Percentiles rank a stretch among this genome's conserved stretches.
These are phyloP conservation scores for Apiospora kogelbergensis DNA, from an alignment of 2,329 filamentous ascomycete genomes.

Conservation along the genomic window DNA sequence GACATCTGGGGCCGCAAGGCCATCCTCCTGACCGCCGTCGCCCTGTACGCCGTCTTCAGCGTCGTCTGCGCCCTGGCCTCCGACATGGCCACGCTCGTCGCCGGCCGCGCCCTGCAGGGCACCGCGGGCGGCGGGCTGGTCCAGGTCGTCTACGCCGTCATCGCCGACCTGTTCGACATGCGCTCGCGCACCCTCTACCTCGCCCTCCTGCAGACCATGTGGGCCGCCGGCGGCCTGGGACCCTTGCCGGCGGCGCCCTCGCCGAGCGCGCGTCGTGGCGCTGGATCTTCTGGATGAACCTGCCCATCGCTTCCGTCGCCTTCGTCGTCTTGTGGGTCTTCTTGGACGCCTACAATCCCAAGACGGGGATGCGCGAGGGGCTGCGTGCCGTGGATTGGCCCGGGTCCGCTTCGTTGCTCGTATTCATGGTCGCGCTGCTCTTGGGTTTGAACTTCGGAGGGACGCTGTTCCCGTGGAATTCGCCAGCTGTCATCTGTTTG, in stretches of 20 bases:
- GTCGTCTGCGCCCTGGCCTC: constrained; percentile 31
- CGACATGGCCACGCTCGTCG: constrained; percentile 41
- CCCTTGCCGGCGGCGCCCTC: constrained; percentile 55
- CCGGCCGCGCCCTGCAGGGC: constrained; percentile 43
- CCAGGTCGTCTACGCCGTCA: constrained; percentile 16
- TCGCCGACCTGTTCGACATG: constrained; percentile 34
- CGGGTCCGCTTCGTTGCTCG: too few species aligned
- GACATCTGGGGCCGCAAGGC: constrained; percentile 17
- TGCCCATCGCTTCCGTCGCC: too few species aligned
- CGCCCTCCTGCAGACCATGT: constrained; percentile 11
- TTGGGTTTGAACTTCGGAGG: constrained; percentile 56
- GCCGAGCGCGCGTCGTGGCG: constrained; percentile 52
- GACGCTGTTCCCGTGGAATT: constrained; percentile 64
- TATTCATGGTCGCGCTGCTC: too few species aligned
- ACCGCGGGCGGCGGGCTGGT: constrained; percentile 13
- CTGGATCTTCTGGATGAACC: constrained; percentile 67
- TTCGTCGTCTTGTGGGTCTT: too few species aligned
- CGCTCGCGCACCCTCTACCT: too few species aligned
- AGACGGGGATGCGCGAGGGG: constrained; percentile 22
- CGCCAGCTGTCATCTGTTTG: constrained; percentile 61
- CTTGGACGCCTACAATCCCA: constrained; percentile 28
- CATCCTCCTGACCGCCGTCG: constrained; percentile 17
- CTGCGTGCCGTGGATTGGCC: too few species aligned
- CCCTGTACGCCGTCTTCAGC: constrained; percentile 13
- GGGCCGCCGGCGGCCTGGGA: constrained; percentile 51